Evolutionary conservation across 2,329 filamentous ascomycete species (phyloP).

Genomic region (Curvularia verruculosa): DNA sequence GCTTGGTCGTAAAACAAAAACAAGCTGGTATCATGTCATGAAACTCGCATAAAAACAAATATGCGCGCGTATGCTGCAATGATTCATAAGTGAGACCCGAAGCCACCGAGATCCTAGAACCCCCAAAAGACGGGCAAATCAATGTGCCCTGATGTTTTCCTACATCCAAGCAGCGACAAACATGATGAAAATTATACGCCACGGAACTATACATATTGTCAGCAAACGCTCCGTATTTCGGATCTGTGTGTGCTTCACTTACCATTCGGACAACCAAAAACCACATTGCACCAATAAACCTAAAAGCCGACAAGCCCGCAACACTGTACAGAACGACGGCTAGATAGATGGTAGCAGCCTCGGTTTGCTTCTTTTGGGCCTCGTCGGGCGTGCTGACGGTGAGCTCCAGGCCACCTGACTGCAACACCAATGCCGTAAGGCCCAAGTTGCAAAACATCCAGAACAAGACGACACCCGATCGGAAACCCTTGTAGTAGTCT

Average conservation of each 20-base stretch:
- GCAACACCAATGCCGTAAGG: conserved; percentile 83
- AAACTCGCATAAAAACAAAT: conserved; percentile 6
- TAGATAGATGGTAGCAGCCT: conserved; percentile 81
- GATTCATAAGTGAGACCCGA: conserved; percentile 5
- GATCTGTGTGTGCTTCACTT: conserved; percentile 18
- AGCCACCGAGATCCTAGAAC: conserved; percentile 10
- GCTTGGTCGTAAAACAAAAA: background rate
- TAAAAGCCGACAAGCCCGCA: conserved; percentile 80
- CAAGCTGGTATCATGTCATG: conserved; percentile 30
- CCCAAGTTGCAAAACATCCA: conserved; percentile 98
- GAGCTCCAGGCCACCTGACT: conserved; percentile 77
- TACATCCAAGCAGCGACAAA: background rate
- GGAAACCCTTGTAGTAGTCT: conserved; percentile 97
- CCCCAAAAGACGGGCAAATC: background rate
- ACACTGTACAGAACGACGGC: conserved; percentile 88
- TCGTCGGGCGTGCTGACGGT: conserved; percentile 49
- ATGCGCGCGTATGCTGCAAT: conserved; percentile 7
- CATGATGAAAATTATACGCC: conserved; percentile 49
- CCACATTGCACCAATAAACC: conserved; percentile 87
- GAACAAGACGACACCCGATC: conserved; percentile 85
- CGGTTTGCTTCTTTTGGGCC: conserved; percentile 53
- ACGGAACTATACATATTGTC: conserved; percentile 54
- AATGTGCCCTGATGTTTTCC: background rate
- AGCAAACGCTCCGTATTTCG: conserved; percentile 22
- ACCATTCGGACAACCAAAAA: conserved; percentile 72